Conservation (phyloP, 345 rosid genomes). For the Melaleuca quinquenervia region DNA sequence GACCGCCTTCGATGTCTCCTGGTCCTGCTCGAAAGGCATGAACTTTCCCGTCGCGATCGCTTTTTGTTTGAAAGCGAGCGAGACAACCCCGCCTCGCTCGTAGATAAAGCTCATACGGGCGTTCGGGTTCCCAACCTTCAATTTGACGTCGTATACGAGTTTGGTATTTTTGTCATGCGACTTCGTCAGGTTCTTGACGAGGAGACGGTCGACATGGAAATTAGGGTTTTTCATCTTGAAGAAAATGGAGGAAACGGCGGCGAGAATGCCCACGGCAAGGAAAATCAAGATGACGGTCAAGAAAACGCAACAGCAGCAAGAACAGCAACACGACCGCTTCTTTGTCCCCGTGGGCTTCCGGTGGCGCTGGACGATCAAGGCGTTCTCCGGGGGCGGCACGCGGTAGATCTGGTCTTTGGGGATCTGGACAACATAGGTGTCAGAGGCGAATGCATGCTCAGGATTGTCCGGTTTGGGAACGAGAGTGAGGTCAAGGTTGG, state of each 20-base stretch:
- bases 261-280: conserved; percentile 2
- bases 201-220: conserved; percentile 6
- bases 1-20: conserved; percentile 5
- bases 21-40: conserved; percentile 13
- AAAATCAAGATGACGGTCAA: conserved; percentile 8
- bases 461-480: neutral
- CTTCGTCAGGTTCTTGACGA: neutral
- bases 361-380: conserved; percentile 28
- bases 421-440: conserved; percentile 45
- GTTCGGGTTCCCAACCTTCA: conserved; percentile 30
- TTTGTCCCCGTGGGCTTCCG: conserved; percentile 8
- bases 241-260: neutral
- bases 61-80: conserved; percentile 20
- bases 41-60: conserved; percentile 28
- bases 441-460: conserved; percentile 5
- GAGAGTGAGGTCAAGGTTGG: neutral
- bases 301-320: conserved; percentile 11
- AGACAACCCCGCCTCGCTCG: conserved; percentile 4
- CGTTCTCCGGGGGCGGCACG: conserved; percentile 47
- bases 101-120: conserved; percentile 17
- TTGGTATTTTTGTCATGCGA: neutral
- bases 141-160: neutral
- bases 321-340: neutral
- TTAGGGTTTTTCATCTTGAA: conserved; percentile 9
- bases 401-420: conserved; percentile 65